phyloP scores from a whole-genome alignment of 2,329 filamentous ascomycete genomes.

The Trichoderma sp. region DNA sequence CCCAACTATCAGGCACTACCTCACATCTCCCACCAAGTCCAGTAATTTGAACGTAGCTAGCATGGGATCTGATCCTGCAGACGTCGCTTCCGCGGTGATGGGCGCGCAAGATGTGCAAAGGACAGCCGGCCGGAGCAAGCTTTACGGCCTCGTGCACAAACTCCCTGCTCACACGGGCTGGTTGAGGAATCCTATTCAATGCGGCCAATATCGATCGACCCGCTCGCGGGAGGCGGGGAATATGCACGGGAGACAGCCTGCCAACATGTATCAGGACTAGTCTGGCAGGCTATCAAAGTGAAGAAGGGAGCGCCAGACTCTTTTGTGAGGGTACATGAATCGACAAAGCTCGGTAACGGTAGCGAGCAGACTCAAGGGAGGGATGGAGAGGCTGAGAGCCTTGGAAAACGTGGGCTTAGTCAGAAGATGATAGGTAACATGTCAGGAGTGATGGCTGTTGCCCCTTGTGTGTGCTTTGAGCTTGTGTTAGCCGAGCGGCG shows the following conservation, averaged over 20 bases:
- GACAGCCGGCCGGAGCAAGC: neutral
- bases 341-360: neutral
- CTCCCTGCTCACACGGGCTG: neutral
- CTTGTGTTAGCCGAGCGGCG: slow-evolving; percentile 1
- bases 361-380: neutral
- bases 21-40: neutral
- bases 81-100: neutral
- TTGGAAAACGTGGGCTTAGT: neutral
- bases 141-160: slow-evolving; percentile 2
- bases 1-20: neutral
- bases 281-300: neutral
- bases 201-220: slow-evolving; percentile 20
- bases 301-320: neutral
- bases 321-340: neutral
- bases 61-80: neutral
- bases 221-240: slow-evolving; percentile 14
- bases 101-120: neutral
- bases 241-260: slow-evolving; percentile 11
- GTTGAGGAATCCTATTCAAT: neutral
- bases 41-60: neutral
- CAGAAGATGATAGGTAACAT: neutral
- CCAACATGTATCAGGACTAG: slow-evolving; percentile 4
- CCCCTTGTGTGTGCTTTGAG: neutral
- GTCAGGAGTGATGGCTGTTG: neutral
- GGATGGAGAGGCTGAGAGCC: neutral